Percentiles rank a stretch among this genome's conserved stretches.
phyloP scores from a whole-genome alignment of 2,329 filamentous ascomycete genomes.

The Phaeosphaeria sp. region DNA sequence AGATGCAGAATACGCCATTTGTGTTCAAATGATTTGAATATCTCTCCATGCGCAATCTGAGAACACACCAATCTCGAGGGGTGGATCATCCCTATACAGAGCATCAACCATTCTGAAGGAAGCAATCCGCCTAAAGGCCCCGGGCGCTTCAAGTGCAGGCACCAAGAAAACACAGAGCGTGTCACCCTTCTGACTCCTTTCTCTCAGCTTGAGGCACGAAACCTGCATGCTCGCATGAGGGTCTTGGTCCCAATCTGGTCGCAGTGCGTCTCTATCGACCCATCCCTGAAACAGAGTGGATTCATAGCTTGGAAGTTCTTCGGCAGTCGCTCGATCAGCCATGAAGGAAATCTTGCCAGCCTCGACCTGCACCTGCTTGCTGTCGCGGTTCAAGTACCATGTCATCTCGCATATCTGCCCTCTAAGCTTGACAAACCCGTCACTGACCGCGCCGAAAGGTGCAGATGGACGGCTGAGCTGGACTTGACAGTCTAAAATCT shows the following conservation, averaged over 20 bases:
- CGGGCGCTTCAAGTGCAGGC: not conserved
- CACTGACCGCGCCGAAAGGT: not conserved
- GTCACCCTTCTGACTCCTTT: not conserved
- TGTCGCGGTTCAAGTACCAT: constrained; percentile 3
- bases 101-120: constrained; percentile 1
- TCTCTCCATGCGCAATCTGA: not conserved
- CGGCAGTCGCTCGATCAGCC: not conserved
- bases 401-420: not conserved
- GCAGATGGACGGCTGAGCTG: not conserved
- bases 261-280: not conserved
- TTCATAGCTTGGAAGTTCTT: not conserved
- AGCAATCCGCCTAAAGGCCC: not conserved
- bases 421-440: not conserved
- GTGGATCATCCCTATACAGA: not conserved
- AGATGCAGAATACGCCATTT: no score
- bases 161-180: not conserved
- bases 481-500: not conserved
- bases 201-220: constrained; percentile 2
- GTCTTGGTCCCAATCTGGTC: not conserved
- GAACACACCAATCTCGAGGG: not conserved
- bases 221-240: not conserved
- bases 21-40: not conserved
- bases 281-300: not conserved
- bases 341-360: not conserved
- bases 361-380: not conserved